Evolutionary conservation across 768 basidiomycete species (phyloP).

Genomic region (Leccinum aurantiacum): DNA sequence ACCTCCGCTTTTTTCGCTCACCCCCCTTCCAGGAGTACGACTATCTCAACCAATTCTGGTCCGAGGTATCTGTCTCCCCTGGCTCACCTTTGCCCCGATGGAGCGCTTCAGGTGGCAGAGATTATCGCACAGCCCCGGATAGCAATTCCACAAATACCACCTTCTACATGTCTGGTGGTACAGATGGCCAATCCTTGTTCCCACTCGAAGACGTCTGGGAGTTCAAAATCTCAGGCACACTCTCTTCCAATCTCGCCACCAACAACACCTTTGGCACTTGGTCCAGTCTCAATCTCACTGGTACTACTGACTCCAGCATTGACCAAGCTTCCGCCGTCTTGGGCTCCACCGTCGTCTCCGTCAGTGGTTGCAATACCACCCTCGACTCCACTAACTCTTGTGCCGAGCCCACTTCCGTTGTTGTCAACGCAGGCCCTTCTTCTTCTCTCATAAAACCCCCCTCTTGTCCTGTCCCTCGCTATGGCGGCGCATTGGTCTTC

Average conservation of each 20-base stretch:
- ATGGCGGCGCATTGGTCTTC: constrained; percentile 56
- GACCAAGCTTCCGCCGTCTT: constrained; percentile 63
- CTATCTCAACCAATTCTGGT: constrained; percentile 77
- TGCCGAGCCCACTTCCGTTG: constrained; percentile 57
- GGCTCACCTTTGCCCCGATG: constrained; percentile 62
- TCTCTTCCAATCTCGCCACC: constrained; percentile 63
- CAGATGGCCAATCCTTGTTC: constrained; percentile 43
- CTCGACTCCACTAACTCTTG: constrained; percentile 45
- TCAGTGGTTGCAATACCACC: constrained; percentile 61
- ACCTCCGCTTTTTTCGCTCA: constrained; percentile 7
- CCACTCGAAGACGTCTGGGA: constrained; percentile 71
- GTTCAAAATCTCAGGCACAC: constrained; percentile 63
- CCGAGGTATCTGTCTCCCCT: constrained; percentile 50
- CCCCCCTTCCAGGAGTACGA: constrained; percentile 63
- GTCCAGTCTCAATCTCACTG: constrained; percentile 46
- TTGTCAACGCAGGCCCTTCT: constrained; percentile 38
- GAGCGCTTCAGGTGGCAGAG: constrained; percentile 75
- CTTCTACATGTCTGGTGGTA: constrained; percentile 74
- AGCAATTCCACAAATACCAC: constrained; percentile 56
- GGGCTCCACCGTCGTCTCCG: constrained; percentile 48
- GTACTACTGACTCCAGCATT: constrained; percentile 33
- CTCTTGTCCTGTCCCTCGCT: constrained; percentile 65
- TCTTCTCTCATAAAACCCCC: constrained; percentile 37
- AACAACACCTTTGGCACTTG: constrained; percentile 55
- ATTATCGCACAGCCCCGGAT: constrained; percentile 43